These are phyloP conservation scores for Coemansia sp. DNA, from an alignment of 192 early-diverging fungal genomes.

Conservation along the genomic window DNA sequence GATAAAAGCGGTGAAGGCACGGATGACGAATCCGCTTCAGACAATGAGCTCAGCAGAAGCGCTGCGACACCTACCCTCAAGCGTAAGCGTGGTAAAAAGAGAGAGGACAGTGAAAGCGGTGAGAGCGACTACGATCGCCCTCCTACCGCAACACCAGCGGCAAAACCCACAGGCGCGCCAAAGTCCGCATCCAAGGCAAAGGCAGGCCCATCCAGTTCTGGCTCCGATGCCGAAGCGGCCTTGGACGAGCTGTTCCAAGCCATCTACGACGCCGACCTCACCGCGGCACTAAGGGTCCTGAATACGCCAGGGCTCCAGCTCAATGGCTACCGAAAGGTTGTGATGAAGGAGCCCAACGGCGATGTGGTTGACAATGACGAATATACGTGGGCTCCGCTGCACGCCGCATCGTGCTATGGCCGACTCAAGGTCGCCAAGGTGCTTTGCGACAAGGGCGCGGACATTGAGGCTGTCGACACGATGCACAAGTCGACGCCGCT, in stretches of 20 bases:
- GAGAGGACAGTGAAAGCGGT: constrained; percentile 8
- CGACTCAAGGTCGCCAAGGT: constrained; percentile 65
- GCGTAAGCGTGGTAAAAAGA: constrained; percentile 40
- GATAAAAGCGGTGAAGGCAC: constrained; percentile 18
- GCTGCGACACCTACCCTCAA: constrained; percentile 11
- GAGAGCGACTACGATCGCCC: constrained; percentile 8
- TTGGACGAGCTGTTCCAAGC: constrained; percentile 53
- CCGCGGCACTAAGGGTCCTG: constrained; percentile 34
- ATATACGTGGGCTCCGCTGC: constrained; percentile 85
- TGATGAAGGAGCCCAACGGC: constrained; percentile 50
- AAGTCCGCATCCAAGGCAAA: constrained; percentile 13
- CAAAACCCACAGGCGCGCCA: constrained; percentile 7
- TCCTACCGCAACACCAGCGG: background rate
- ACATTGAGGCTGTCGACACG: constrained; percentile 82
- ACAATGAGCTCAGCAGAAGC: background rate
- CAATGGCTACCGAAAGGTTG: constrained; percentile 43
- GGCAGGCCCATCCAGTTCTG: background rate
- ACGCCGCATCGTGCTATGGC: constrained; percentile 86
- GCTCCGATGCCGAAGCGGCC: constrained; percentile 9
- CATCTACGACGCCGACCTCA: constrained; percentile 50
- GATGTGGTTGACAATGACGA: constrained; percentile 58
- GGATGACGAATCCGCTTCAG: background rate
- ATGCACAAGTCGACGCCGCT: constrained; percentile 83
- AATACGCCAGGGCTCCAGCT: constrained; percentile 38
- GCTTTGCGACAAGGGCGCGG: constrained; percentile 74